Evolutionary conservation across 1,139 yeast genomes (phyloP).

Genomic region (Zygoascus hellenicus): DNA sequence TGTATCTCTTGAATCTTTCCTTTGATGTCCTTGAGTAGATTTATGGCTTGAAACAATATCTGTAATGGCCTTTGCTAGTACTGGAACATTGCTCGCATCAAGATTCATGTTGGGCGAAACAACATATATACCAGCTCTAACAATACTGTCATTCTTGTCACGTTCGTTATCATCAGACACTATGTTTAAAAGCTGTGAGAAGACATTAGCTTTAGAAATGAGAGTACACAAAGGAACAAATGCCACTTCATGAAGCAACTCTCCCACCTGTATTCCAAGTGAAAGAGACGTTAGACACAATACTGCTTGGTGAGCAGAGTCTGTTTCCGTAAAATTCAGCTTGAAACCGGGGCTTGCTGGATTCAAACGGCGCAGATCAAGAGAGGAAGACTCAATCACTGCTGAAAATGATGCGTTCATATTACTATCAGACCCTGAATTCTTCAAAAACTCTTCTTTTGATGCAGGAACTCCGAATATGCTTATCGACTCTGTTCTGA

Average conservation of each 20-base stretch:
- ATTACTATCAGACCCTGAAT: slow-evolving; percentile 1
- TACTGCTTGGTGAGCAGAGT: slow-evolving; percentile 39
- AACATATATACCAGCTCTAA: slow-evolving; percentile 33
- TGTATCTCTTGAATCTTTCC: slow-evolving; percentile 1
- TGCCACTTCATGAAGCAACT: slow-evolving; percentile 34
- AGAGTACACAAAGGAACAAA: slow-evolving; percentile 37
- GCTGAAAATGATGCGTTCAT: slow-evolving; percentile 21
- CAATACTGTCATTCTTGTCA: slow-evolving; percentile 24
- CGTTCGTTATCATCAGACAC: slow-evolving; percentile 24
- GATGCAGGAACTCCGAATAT: slow-evolving; percentile 24
- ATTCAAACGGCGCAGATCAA: slow-evolving; percentile 37
- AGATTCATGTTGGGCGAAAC: slow-evolving; percentile 37
- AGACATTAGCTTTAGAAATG: slow-evolving; percentile 34
- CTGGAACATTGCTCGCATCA: slow-evolving; percentile 31
- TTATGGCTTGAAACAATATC: slow-evolving; percentile 4
- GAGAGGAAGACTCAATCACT: slow-evolving; percentile 33
- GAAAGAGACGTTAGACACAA: slow-evolving; percentile 35
- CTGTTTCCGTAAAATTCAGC: slow-evolving; percentile 32
- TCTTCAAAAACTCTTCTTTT: slow-evolving; percentile 6
- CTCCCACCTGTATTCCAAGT: slow-evolving; percentile 27
- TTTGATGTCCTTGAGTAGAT: not conserved
- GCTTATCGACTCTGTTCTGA: slow-evolving; percentile 29
- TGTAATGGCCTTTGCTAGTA: slow-evolving; percentile 15
- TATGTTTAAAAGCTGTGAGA: slow-evolving; percentile 33
- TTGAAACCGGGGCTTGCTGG: slow-evolving; percentile 37